Evolutionary conservation across 805 yeast species (phyloP), one percentile per base, ranked within the genome.

Genomic region (Metschnikowia aberdeeniae): DNA sequence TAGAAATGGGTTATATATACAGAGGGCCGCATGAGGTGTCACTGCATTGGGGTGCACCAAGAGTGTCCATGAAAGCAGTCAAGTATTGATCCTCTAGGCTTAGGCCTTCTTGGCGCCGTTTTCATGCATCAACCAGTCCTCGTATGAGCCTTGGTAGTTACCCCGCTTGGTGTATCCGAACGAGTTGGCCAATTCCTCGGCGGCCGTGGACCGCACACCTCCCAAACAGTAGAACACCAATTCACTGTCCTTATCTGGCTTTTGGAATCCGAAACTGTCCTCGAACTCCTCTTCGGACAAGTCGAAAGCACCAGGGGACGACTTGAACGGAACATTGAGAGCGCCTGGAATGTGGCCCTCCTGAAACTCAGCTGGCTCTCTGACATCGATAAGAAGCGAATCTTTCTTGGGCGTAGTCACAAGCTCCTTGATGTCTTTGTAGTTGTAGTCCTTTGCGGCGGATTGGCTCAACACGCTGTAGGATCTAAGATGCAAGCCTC

Each of bases 281-380:
- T 80, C 76, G 59, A 93, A 92, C 53, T 87, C 96, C 44, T 86
- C 95, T 5, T 77, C 75, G 1, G 82, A 66, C 40, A 92, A 76
- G 40, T 87, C 89, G 49, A 92, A 73, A 0, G 98, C 98, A 17
- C 96, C 96, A 0, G 98, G 98, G 10, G 90, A 79, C 4, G 93
- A 80, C 60, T 89, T 89, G 68, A 82, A 84, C 14, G 99, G 98
- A 46, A 92, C 77, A 61, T 93, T 93, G 45, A 90, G 66, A 5
- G 98, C 84, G 11, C 80, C 77, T 26, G 97, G 97, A 55, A 92
- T 85, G 60, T 78, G 81, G 35, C 96, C 96, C 39, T 71, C 80
- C 32, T 68, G 68, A 58, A 68, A 75, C 67, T 92, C 99, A 22
- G 72, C 76, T 5, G 97, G 97, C 70, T 92, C 98, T 62, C 99